Evolutionary conservation across 2,329 filamentous ascomycete species (phyloP).

Genomic region (Neopestalotiopsis sp.): DNA sequence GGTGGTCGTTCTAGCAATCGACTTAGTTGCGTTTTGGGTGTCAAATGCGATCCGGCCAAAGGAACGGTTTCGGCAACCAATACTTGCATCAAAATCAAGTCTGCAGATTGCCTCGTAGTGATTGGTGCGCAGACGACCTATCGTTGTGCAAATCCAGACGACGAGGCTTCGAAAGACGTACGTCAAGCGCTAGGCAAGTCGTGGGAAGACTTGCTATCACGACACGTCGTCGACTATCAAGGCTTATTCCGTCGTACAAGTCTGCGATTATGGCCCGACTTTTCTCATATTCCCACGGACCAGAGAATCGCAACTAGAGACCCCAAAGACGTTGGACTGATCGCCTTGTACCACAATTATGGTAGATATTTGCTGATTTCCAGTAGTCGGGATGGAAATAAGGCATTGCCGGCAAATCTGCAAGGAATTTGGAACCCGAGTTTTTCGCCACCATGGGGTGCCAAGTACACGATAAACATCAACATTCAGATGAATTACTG

Average conservation of each 20-base stretch:
- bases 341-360: constrained; percentile 25
- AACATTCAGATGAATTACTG: constrained; percentile 61
- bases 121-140: constrained; percentile 46
- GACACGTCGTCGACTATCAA: constrained; percentile 28
- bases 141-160: constrained; percentile 34
- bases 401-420: constrained; percentile 44
- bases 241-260: constrained; percentile 27
- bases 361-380: constrained; percentile 26
- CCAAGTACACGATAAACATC: constrained; percentile 56
- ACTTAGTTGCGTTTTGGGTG: constrained; percentile 36
- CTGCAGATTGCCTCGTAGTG: constrained; percentile 39
- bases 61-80: constrained; percentile 37
- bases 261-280: constrained; percentile 31
- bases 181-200: constrained; percentile 21
- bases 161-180: constrained; percentile 33
- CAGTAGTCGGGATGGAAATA: constrained; percentile 19
- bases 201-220: constrained; percentile 25
- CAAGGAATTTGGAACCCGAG: constrained; percentile 51
- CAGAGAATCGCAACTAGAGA: constrained; percentile 22
- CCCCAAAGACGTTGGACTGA: constrained; percentile 28
- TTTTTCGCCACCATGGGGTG: constrained; percentile 49
- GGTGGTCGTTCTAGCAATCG: constrained; percentile 40
- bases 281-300: constrained; percentile 23
- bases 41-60: constrained; percentile 13
- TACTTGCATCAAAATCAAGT: constrained; percentile 41